phyloP scores from a whole-genome alignment of 2,329 filamentous ascomycete genomes.

The Exophiala calicioides region DNA sequence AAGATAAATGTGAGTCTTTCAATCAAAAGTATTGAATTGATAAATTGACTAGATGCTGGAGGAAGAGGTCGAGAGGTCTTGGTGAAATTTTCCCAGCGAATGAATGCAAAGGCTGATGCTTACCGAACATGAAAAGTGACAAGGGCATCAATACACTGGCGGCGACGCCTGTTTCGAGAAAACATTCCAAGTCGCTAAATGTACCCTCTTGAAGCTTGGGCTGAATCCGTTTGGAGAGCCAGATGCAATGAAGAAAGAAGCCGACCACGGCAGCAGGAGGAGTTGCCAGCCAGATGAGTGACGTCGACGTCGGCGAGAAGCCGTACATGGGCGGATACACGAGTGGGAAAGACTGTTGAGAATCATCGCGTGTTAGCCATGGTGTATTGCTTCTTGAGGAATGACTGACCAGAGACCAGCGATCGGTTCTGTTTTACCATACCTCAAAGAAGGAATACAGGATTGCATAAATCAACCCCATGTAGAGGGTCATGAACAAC shows the following conservation, averaged over 20 bases:
- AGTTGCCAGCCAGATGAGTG: slow-evolving; percentile 35
- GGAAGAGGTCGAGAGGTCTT: background rate
- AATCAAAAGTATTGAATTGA: background rate
- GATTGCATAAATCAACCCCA: slow-evolving; percentile 55
- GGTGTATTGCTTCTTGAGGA: too few relatives aligned
- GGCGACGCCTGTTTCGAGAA: slow-evolving; percentile 2
- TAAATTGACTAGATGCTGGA: background rate
- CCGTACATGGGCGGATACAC: slow-evolving; percentile 40
- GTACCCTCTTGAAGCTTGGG: slow-evolving; percentile 7
- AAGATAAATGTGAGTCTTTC: background rate
- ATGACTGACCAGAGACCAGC: too few relatives aligned
- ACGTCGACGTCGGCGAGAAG: slow-evolving; percentile 4
- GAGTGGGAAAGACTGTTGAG: slow-evolving; percentile 43
- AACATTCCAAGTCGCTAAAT: too few relatives aligned
- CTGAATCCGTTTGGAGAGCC: slow-evolving; percentile 5
- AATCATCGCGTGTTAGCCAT: too few relatives aligned
- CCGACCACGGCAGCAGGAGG: slow-evolving; percentile 3
- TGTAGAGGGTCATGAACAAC: slow-evolving; percentile 62
- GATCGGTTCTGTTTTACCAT: too few relatives aligned
- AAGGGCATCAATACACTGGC: slow-evolving; percentile 54
- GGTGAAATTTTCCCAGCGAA: too few relatives aligned
- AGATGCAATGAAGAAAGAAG: slow-evolving; percentile 40
- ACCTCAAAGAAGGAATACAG: slow-evolving; percentile 56
- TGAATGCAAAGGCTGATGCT: too few relatives aligned
- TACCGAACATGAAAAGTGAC: slow-evolving; percentile 35